Conservation (phyloP, 169 alveolate genomes). For the Plasmodium gallinaceum region DNA sequence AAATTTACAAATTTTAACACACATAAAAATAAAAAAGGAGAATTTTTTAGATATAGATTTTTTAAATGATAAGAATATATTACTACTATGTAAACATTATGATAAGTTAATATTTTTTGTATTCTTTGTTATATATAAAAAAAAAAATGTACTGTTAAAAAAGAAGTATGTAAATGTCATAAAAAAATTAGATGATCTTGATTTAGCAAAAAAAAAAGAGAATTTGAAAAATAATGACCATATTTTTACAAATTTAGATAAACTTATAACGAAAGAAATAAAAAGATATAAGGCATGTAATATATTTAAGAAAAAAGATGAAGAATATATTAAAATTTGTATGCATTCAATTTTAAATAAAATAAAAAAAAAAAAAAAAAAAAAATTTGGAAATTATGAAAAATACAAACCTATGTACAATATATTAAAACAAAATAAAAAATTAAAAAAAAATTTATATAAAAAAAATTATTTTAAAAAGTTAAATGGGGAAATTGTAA, state of each 20-base stretch:
- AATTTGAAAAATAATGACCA: neutral
- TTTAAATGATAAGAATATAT: constrained; percentile 31
- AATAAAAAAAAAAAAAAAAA: neutral
- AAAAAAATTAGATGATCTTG: constrained; percentile 1
- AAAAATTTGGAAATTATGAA: neutral
- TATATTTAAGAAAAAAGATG: neutral
- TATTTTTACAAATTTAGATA: neutral
- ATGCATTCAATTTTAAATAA: neutral
- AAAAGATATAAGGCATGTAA: neutral
- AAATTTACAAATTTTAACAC: constrained; percentile 28
- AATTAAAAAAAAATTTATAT: neutral
- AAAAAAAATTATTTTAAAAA: constrained; percentile 35
- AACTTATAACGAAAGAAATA: neutral
- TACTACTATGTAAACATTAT: constrained; percentile 28
- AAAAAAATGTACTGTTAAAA: constrained; percentile 19
- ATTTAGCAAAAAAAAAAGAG: neutral
- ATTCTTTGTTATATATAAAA: constrained; percentile 6
- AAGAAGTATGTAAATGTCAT: neutral
- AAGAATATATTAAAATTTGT: neutral
- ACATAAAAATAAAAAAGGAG: constrained; percentile 47
- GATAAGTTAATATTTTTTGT: constrained; percentile 29
- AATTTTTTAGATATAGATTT: constrained; percentile 31
- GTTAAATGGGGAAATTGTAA: neutral
- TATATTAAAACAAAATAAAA: too few relatives aligned
- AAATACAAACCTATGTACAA: too few relatives aligned